Percentiles rank a stretch among this genome's conserved stretches.
Conservation (phyloP, 1,284 basidiomycete species). For the Hypsizygus ulmarius region DNA sequence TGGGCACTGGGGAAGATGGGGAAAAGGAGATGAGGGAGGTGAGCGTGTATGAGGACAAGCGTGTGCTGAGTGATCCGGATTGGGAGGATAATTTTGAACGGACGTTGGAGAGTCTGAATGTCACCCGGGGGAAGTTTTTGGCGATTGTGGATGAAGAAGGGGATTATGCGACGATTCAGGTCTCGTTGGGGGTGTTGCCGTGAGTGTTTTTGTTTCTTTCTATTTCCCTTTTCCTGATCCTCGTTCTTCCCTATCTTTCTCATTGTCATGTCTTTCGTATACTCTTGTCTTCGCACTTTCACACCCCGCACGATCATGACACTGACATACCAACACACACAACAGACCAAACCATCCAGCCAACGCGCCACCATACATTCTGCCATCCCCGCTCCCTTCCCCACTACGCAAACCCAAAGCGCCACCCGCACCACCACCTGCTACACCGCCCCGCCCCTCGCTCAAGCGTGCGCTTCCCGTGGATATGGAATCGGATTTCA, state of each 20-base stretch:
- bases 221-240: constrained; percentile 4
- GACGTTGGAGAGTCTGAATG: constrained; percentile 70
- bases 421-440: constrained; percentile 37
- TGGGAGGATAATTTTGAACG: constrained; percentile 82
- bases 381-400: constrained; percentile 60
- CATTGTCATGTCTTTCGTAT: too few relatives aligned
- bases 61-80: constrained; percentile 83
- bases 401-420: constrained; percentile 49
- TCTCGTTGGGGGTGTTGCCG: constrained; percentile 72
- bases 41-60: constrained; percentile 83
- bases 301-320: too few relatives aligned
- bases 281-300: too few relatives aligned
- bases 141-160: constrained; percentile 87
- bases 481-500: constrained; percentile 46
- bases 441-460: constrained; percentile 39
- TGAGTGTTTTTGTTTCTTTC: constrained; percentile 40
- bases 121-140: constrained; percentile 77
- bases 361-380: constrained; percentile 50
- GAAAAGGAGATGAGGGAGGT: constrained; percentile 68
- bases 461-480: constrained; percentile 56
- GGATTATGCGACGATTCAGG: constrained; percentile 68
- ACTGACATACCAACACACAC: too few relatives aligned
- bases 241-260: constrained; percentile 2
- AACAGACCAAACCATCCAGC: constrained; percentile 50
- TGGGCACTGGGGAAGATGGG: constrained; percentile 33